Evolutionary conservation across 805 yeast genomes (phyloP).

Genomic region (Metschnikowia santaceciliae): DNA sequence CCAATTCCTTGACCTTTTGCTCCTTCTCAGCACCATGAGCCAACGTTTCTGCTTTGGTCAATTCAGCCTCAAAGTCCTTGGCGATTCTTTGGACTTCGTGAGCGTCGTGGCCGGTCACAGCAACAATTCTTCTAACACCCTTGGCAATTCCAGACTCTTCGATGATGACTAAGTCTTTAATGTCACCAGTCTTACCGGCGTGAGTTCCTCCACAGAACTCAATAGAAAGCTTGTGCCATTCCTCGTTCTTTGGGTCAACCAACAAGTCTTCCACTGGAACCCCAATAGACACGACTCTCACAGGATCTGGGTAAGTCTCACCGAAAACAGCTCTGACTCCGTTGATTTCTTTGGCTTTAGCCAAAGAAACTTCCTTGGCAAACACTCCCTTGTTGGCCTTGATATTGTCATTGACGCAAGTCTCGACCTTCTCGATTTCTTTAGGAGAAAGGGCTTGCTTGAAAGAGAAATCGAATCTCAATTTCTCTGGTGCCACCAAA

Average conservation of each 20-base stretch:
- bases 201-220: slow-evolving; percentile 99
- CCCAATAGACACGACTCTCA: slow-evolving; percentile 95
- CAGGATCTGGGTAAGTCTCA: slow-evolving; percentile 98
- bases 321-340: slow-evolving; percentile 98
- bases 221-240: slow-evolving; percentile 77
- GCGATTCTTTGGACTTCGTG: slow-evolving; percentile 87
- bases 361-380: slow-evolving; percentile 77
- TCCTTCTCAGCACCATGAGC: slow-evolving; percentile 78
- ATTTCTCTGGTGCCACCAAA: slow-evolving; percentile 88
- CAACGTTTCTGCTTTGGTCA: slow-evolving; percentile 57
- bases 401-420: slow-evolving; percentile 66
- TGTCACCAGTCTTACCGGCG: slow-evolving; percentile 86
- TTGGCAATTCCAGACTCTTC: slow-evolving; percentile 98
- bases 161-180: slow-evolving; percentile 80
- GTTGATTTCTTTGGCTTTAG: slow-evolving; percentile 64
- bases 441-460: slow-evolving; percentile 73
- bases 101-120: slow-evolving; percentile 91
- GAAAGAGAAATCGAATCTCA: slow-evolving; percentile 94
- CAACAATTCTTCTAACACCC: slow-evolving; percentile 97
- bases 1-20: slow-evolving; percentile 73
- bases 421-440: slow-evolving; percentile 75
- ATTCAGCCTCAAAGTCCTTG: slow-evolving; percentile 56
- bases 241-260: slow-evolving; percentile 60
- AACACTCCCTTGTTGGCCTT: slow-evolving; percentile 68
- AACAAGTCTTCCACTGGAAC: slow-evolving; percentile 79